Conservation (phyloP, 2,329 filamentous ascomycete genomes). For the Monosporascus sp. region DNA sequence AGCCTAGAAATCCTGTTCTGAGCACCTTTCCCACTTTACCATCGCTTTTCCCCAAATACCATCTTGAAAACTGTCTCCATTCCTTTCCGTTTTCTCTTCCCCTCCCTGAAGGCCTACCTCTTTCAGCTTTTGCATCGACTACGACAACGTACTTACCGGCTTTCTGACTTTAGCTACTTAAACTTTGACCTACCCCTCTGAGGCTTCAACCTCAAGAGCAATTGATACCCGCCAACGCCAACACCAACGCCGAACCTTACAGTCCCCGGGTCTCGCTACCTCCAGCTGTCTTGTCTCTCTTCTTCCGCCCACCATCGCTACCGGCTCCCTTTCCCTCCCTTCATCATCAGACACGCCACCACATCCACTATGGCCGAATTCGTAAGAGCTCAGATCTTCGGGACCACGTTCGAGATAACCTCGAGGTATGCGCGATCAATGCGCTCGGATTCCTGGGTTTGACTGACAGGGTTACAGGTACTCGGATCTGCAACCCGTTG, state of each 20-base stretch:
- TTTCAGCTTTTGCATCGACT: not conserved
- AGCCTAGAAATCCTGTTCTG: not conserved
- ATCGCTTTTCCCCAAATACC: not conserved
- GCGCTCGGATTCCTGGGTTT: conserved; percentile 6
- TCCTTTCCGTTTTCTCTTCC: not conserved
- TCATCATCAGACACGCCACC: not conserved
- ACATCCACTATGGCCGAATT: conserved; percentile 87
- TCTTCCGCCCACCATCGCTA: conserved; percentile 7
- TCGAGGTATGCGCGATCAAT: conserved; percentile 62
- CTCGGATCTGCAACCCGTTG: conserved; percentile 94
- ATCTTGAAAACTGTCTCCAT: not conserved
- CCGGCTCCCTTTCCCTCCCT: conserved; percentile 7
- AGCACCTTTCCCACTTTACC: not conserved
- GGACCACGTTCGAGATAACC: conserved; percentile 99
- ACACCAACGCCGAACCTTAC: not conserved
- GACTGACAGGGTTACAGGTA: conserved; percentile 57
- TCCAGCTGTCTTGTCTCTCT: not conserved
- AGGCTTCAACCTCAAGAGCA: no score
- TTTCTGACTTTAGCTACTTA: not conserved
- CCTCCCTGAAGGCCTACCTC: no score
- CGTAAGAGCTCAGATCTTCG: conserved; percentile 97
- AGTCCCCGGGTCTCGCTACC: not conserved
- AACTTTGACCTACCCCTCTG: not conserved
- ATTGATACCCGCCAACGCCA: no score
- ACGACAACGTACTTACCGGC: not conserved